Evolutionary conservation across 1,139 yeast genomes (phyloP).

Genomic region (Protomyces lactucae-debilis): DNA sequence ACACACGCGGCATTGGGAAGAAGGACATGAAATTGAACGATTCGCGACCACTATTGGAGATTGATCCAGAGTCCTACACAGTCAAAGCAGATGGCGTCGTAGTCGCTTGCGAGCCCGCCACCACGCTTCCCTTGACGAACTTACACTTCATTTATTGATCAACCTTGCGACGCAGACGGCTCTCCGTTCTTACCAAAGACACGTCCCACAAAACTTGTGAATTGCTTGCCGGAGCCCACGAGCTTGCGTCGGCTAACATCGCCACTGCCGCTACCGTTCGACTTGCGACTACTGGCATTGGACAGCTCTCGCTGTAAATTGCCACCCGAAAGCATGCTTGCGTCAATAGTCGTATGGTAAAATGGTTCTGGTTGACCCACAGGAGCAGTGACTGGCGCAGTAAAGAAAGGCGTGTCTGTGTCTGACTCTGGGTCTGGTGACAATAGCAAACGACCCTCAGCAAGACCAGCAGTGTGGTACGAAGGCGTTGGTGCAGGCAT

Average conservation of each 20-base stretch:
- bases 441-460: background rate
- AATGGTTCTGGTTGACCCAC: background rate
- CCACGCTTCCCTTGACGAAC: constrained; percentile 26
- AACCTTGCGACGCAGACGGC: background rate
- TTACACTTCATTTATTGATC: constrained; percentile 21
- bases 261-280: constrained; percentile 1
- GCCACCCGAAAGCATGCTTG: background rate
- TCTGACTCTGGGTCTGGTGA: background rate
- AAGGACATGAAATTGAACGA: constrained; percentile 27
- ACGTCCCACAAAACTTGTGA: constrained; percentile 18
- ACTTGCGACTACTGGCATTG: constrained; percentile 4
- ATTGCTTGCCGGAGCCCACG: constrained; percentile 3
- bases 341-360: constrained; percentile 16
- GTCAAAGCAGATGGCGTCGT: constrained; percentile 26
- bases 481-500: background rate
- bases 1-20: constrained; percentile 27
- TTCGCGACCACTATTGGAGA: constrained; percentile 22
- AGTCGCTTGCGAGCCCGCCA: constrained; percentile 26
- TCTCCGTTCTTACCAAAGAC: constrained; percentile 16
- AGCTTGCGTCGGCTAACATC: constrained; percentile 7
- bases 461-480: background rate
- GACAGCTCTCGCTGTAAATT: constrained; percentile 1
- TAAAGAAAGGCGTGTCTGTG: background rate
- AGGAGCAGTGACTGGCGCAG: background rate
- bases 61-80: constrained; percentile 29